These are phyloP conservation scores for Melampsora larici-populina DNA, from an alignment of 1,284 basidiomycete species.

Conservation along the genomic window DNA sequence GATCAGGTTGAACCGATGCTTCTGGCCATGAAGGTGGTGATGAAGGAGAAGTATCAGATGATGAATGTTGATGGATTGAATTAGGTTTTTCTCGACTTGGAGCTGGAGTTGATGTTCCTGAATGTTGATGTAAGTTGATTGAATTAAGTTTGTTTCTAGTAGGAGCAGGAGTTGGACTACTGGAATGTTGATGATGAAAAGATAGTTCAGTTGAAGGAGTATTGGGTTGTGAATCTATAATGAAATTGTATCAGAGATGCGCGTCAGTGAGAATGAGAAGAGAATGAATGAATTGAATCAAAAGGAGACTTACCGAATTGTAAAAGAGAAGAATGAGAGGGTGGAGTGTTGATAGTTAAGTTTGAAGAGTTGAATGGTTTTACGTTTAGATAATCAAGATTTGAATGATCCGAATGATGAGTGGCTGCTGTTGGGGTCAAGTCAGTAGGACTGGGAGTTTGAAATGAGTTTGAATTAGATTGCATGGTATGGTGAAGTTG, in stretches of 20 bases:
- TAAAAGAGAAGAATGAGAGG: background rate
- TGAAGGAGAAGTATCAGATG: background rate
- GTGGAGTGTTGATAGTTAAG: background rate
- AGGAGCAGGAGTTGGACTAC: too few species aligned
- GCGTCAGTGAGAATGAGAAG: background rate
- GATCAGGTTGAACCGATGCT: constrained; percentile 23
- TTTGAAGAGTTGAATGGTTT: background rate
- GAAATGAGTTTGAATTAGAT: too few species aligned
- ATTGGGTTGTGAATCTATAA: background rate
- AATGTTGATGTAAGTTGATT: too few species aligned
- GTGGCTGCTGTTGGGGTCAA: background rate
- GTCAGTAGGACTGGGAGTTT: too few species aligned
- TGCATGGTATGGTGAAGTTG: too few species aligned
- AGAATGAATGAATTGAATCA: background rate
- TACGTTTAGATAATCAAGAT: background rate
- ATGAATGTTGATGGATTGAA: background rate
- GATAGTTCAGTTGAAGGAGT: background rate
- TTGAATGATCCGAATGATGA: background rate
- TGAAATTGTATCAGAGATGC: background rate
- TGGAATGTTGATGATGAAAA: background rate
- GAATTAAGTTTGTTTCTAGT: too few species aligned
- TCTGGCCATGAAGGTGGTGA: constrained; percentile 25
- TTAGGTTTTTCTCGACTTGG: too few species aligned
- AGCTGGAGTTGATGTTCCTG: too few species aligned
- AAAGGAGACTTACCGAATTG: background rate